Percentiles rank a stretch among this genome's conserved stretches.
Evolutionary conservation across 257 asterid species (phyloP).

Genomic region (Prunella vulgaris): DNA sequence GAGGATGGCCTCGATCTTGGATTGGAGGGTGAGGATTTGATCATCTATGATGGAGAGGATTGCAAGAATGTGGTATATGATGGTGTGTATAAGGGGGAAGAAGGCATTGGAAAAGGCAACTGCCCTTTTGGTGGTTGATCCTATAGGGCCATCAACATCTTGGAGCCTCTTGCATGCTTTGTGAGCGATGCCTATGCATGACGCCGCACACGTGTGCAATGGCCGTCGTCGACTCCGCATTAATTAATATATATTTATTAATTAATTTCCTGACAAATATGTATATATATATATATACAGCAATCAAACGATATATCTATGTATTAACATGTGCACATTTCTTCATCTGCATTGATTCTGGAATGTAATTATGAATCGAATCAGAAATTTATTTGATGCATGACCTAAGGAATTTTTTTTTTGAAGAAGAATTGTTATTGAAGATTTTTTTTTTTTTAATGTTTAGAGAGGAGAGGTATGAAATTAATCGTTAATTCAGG

Average conservation of each 20-base stretch:
- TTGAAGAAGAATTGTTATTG: not conserved
- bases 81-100: conserved; percentile 27
- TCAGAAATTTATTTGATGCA: not conserved
- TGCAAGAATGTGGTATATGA: conserved; percentile 36
- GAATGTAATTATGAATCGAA: no score
- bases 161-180: conserved; percentile 33
- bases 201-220: conserved; percentile 48
- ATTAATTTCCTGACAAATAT: no score
- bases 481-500: conserved; percentile 20
- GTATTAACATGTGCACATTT: no score
- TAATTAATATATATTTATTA: no score
- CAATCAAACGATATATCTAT: no score
- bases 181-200: conserved; percentile 35
- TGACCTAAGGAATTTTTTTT: no score
- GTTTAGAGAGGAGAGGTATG: not conserved
- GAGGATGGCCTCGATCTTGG: conserved; percentile 34
- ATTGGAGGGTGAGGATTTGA: conserved; percentile 32
- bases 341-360: no score
- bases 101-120: not conserved
- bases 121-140: conserved; percentile 29
- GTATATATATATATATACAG: no score
- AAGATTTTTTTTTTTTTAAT: no score
- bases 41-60: conserved; percentile 44
- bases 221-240: conserved; percentile 50
- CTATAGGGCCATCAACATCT: conserved; percentile 36